phyloP scores from a whole-genome alignment of 345 rosid species.

The Salix arbutifolia region DNA sequence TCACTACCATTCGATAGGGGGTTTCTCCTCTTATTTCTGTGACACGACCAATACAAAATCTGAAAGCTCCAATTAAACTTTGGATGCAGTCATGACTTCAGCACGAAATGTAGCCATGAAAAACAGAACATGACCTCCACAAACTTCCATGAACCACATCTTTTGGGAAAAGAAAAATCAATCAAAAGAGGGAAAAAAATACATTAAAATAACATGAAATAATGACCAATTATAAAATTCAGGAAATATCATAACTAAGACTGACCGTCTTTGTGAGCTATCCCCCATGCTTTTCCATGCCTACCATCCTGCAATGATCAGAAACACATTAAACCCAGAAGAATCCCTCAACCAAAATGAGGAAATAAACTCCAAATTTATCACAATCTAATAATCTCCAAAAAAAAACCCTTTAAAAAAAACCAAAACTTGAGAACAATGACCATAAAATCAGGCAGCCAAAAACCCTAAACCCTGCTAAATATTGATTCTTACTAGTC shows the following conservation, averaged over 20 bases:
- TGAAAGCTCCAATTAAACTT: not conserved
- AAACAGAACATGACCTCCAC: not conserved
- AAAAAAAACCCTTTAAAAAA: not conserved
- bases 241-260: not conserved
- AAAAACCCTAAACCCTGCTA: slow-evolving; percentile 7
- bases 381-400: not conserved
- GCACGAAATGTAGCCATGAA: not conserved
- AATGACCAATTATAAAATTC: not conserved
- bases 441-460: not conserved
- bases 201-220: not conserved
- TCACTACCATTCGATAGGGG: not conserved
- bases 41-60: not conserved
- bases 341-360: not conserved
- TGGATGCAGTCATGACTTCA: not conserved
- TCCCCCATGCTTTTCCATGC: slow-evolving; percentile 97
- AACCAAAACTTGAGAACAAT: not conserved
- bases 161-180: not conserved
- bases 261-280: slow-evolving; percentile 84
- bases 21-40: not conserved
- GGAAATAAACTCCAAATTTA: not conserved
- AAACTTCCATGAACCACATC: not conserved
- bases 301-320: slow-evolving; percentile 69
- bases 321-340: slow-evolving; percentile 13
- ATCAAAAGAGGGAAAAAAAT: not conserved
- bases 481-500: not conserved